Evolutionary conservation across 2,329 filamentous ascomycete species (phyloP), one percentile per base, ranked within the genome.

Genomic region (Talaromyces piceae): DNA sequence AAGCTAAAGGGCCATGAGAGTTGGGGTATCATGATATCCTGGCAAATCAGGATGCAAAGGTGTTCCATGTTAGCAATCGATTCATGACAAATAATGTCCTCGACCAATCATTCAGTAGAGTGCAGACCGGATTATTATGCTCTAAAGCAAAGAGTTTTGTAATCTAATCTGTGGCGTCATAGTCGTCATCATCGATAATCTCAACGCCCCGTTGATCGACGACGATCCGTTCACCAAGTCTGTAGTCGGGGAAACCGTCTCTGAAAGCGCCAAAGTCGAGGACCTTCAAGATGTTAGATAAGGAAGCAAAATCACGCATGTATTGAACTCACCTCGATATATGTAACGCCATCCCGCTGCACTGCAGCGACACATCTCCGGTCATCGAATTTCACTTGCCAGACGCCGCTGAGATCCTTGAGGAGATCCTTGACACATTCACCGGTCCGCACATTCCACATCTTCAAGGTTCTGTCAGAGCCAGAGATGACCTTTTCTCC

Each of bases 311-410:
- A 49, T 31, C 30, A 33, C 23, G 22, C 46, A 71, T 11, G 16
- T 4, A 83, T 74, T 68, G 11, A 18, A 20, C 48, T 39, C 37
- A 95, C 93, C 82, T 98, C 93, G 53, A 98, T 90, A 68, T 95
- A 98, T 18, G 93, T 98, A 61, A 95, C 73, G 61, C 83, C 85
- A 58, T 95, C 89, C 51, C 93, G 82, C 75, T 98, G 93, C 51
- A 98, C 93, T 41, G 93, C 93, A 54, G 93, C 93, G 52, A 98
- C 93, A 67, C 93, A 98, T 67, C 91, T 81, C 59, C 93, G 80
- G 65, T 94, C 89, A 63, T 98, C 91, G 72, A 98, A 98, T 63
- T 93, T 93, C 62, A 98, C 93, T 73, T 98, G 93, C 93, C 93
- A 98, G 6, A 98, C 93, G n/a, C 91, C 91, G 59, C 86, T 91